Conservation (phyloP, 2,329 filamentous ascomycete genomes). For the Thermoascus crustaceus region DNA sequence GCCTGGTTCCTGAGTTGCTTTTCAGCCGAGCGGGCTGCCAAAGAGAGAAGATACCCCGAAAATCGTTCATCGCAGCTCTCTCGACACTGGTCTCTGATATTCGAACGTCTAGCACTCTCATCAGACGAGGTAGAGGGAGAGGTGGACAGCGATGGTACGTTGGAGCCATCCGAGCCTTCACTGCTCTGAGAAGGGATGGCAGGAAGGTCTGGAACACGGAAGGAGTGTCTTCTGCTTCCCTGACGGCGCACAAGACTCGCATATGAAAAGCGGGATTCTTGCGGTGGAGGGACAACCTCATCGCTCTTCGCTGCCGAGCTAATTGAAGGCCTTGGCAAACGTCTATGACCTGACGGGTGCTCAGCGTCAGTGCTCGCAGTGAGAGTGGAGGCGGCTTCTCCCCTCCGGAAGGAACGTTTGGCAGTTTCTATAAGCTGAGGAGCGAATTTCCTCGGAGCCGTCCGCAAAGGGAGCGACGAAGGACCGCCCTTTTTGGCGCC, state of each 20-base stretch:
- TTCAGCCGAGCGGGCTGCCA: constrained; percentile 73
- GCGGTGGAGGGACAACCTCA: constrained; percentile 12
- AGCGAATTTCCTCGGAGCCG: constrained; percentile 50
- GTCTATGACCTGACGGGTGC: constrained; percentile 43
- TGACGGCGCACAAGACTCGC: constrained; percentile 32
- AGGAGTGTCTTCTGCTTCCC: constrained; percentile 44
- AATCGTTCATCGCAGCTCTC: constrained; percentile 68
- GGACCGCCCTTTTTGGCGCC: too few relatives aligned
- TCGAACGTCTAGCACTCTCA: constrained; percentile 27
- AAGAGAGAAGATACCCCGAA: constrained; percentile 66
- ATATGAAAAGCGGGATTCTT: constrained; percentile 40
- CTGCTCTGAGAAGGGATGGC: constrained; percentile 55
- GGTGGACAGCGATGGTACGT: constrained; percentile 38
- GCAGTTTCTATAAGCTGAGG: constrained; percentile 78
- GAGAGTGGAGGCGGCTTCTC: constrained; percentile 56
- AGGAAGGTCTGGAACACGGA: constrained; percentile 53
- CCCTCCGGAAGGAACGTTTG: constrained; percentile 59
- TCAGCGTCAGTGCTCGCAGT: constrained; percentile 60
- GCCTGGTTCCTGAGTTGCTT: constrained; percentile 64
- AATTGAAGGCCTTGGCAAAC: constrained; percentile 3
- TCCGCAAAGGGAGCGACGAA: constrained; percentile 4
- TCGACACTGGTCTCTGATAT: constrained; percentile 18
- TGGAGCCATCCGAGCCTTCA: constrained; percentile 36
- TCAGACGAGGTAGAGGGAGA: constrained; percentile 20
- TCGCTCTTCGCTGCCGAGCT: constrained; percentile 2